Evolutionary conservation across 2,329 filamentous ascomycete species (phyloP).

Genomic region (Intubia oerlemansii): DNA sequence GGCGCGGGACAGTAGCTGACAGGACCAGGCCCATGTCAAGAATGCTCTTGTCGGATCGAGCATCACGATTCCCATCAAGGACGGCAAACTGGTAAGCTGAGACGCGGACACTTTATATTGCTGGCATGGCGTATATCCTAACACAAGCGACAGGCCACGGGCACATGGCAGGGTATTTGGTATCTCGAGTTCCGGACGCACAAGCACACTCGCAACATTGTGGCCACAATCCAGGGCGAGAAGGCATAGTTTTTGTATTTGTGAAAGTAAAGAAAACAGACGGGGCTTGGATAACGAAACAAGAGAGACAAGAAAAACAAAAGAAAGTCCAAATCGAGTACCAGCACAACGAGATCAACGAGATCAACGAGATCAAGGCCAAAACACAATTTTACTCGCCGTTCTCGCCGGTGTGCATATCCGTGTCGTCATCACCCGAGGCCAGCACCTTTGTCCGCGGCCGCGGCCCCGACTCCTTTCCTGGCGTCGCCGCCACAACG

Average conservation of each 20-base stretch:
- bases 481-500: conserved; percentile 67
- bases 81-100: conserved; percentile 49
- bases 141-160: conserved; percentile 26
- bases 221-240: conserved; percentile 90
- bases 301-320: neutral
- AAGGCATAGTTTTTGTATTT: conserved; percentile 22
- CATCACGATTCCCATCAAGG: conserved; percentile 73
- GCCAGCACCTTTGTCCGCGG: conserved; percentile 46
- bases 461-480: conserved; percentile 32
- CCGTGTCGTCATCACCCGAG: conserved; percentile 35
- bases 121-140: neutral
- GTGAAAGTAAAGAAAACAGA: too few relatives aligned
- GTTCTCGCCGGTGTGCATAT: conserved; percentile 21
- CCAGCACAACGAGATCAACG: too few relatives aligned
- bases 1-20: too few relatives aligned
- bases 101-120: neutral
- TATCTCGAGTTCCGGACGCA: conserved; percentile 70
- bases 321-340: neutral
- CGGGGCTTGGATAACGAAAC: too few relatives aligned
- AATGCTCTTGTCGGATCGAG: conserved; percentile 73
- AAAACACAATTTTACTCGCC: neutral
- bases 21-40: conserved; percentile 65
- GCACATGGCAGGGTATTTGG: conserved; percentile 79
- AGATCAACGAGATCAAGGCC: too few relatives aligned
- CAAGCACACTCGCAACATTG: conserved; percentile 60